Evolutionary conservation across 1,139 yeast genomes (phyloP), one percentile per base, ranked within the genome.

Genomic region (Debaryomyces subglobosus): DNA sequence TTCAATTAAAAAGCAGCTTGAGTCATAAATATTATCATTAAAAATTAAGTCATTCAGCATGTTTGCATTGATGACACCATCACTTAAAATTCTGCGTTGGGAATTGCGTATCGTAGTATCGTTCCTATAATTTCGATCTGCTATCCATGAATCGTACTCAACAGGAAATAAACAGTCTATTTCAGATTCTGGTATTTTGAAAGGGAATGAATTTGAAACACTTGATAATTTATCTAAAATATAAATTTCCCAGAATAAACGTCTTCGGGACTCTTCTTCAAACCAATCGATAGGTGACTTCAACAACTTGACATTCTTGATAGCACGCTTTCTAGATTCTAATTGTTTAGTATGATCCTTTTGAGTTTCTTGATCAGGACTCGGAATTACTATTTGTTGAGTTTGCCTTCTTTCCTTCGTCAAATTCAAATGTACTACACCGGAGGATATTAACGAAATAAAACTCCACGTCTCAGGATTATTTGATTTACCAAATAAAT

Each of bases 401-500:
- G 15, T 13, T 24, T 29, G 41, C 29, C 40, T 18, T 34, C n/a
- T 34, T 20, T 34, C 37, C 25, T 34, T 34, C 18, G 37, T 34
- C 21, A 46, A 41, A 38, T 42, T 42, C 15, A 46, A 36, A 23
- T 46, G 49, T 16, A 42, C 37, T 13, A 39, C 49, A n/a, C 49
- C 49, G 12, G 49, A 36, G 10, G 46, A 33, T 33, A 38, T 24
- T 12, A 42, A 27, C 1, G 41, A 41, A n/a, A 65, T 56, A 32
- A 63, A 42, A 13, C 65, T 60, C 69, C 70, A 66, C 3, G 69
- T 53, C 43, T 66, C 69, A 25, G 60, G 58, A 42, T 60, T 59
- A 39, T 62, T 64, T n/a, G 60, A 49, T 27, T 55, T 52, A 3
- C 69, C 64, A 47, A 57, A 60, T n/a, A 62, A 53, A 13, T 64